Evolutionary conservation across 2,329 filamentous ascomycete species (phyloP), one percentile per base, ranked within the genome.

Genomic region (Lachnellula suecica): DNA sequence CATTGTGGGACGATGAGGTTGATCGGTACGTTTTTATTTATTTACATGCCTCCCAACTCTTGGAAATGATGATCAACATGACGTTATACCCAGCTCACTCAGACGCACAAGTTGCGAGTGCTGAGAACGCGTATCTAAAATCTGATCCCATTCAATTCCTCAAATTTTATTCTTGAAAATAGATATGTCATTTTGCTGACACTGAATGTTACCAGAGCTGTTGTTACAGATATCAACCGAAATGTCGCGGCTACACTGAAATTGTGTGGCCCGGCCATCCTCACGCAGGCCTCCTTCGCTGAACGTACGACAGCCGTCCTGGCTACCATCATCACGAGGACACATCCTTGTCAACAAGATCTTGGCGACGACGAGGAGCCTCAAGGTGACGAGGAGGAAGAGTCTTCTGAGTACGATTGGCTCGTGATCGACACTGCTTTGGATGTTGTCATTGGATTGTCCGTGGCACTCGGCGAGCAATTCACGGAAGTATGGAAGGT

Each of bases 81-180:
- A 68, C 89, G 90, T 92, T 92, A 93, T 83, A 93, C 93, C 91
- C 92, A 97, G 92, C 92, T 97, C 93, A 97, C 92, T 96, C 90
- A 89, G 88, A 97, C 87, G 86, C 89, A 82, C 76, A 76, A 81
- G 76, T 75, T 84, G 88, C 84, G 84, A 76, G 85, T 96, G 91
- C 88, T 91, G 90, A 86, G 86, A 94, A 95, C 74, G 78, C 91
- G 87, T 83, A 74, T 79, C 74, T 72, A 72, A 69, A 66, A 73
- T 72, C 74, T 78, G 73, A 74, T 62, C 62, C 63, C 49, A 53
- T 37, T 43, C 52, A 47, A 58, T 61, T 49, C 59, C 51, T 59
- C 61, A 58, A 54, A 63, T 58, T 40, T 53, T 63, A 49, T 49
- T 59, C 35, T 29, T 56, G 42, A 44, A 43, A 48, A 25, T 48